These are phyloP conservation scores for Pezicula rhizophila DNA, from an alignment of 2,329 filamentous ascomycete species.

Conservation along the genomic window DNA sequence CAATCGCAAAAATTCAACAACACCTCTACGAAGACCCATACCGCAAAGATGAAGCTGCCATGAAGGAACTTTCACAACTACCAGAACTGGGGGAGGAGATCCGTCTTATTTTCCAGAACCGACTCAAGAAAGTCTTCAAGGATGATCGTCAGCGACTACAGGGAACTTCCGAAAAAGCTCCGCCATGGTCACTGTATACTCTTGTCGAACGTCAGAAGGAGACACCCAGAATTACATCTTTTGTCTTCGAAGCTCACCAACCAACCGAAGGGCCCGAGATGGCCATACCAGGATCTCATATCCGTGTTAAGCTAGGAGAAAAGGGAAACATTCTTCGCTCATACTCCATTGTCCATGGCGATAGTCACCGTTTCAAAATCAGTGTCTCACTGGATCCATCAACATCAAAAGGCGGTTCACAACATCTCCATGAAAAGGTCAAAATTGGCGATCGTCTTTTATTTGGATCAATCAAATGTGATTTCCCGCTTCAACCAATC, in stretches of 20 bases:
- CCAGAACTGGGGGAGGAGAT: constrained; percentile 8
- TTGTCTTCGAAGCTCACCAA: constrained; percentile 43
- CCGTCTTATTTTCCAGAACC: background rate
- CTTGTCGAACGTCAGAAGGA: constrained; percentile 43
- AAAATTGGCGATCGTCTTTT: constrained; percentile 42
- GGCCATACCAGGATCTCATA: constrained; percentile 42
- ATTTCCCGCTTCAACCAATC: constrained; percentile 31
- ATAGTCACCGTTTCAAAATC: constrained; percentile 37
- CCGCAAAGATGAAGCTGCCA: constrained; percentile 24
- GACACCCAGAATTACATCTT: constrained; percentile 42
- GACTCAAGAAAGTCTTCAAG: constrained; percentile 17
- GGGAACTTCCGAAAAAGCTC: constrained; percentile 2
- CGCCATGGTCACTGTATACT: constrained; percentile 26
- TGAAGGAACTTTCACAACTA: constrained; percentile 8
- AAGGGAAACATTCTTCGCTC: constrained; percentile 42
- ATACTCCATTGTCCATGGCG: constrained; percentile 45
- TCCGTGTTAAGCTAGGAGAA: constrained; percentile 47
- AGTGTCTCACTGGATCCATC: constrained; percentile 47
- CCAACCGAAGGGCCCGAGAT: constrained; percentile 21
- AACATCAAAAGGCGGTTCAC: constrained; percentile 50
- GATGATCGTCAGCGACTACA: constrained; percentile 11
- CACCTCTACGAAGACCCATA: constrained; percentile 45
- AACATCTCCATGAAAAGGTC: constrained; percentile 45
- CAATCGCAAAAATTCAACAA: constrained; percentile 53
- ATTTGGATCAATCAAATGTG: constrained; percentile 42